These are phyloP conservation scores for Agrocybe chaxingu DNA, from an alignment of 768 basidiomycete species.

Conservation along the genomic window DNA sequence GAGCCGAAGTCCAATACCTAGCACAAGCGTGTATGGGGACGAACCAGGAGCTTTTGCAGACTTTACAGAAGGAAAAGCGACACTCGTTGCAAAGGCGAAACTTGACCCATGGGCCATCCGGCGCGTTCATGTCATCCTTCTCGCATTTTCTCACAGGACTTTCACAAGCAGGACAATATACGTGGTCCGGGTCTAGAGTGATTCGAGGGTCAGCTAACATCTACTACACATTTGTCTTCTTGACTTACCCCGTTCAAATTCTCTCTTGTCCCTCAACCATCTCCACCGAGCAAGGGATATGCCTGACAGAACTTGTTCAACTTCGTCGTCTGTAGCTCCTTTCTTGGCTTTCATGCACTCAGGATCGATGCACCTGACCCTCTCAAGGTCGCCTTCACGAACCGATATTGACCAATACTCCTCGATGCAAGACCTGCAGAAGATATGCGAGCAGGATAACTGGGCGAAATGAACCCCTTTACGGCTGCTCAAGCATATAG, in stretches of 20 bases:
- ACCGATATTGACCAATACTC: conserved; percentile 80
- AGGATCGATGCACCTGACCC: conserved; percentile 74
- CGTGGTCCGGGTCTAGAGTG: neutral
- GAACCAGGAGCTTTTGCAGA: conserved; percentile 3
- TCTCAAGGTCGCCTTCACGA: conserved; percentile 65
- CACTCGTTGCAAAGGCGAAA: conserved; percentile 1
- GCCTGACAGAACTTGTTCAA: conserved; percentile 60
- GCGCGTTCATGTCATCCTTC: neutral
- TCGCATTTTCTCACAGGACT: neutral
- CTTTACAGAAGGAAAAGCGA: conserved; percentile 6
- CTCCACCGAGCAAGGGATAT: conserved; percentile 67
- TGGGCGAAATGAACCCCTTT: conserved; percentile 72
- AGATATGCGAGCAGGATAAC: conserved; percentile 70
- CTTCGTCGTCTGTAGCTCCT: conserved; percentile 63
- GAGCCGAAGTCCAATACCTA: neutral
- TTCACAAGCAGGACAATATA: conserved; percentile 2
- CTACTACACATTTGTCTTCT: too few species aligned
- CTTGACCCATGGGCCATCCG: neutral
- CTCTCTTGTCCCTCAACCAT: conserved; percentile 66
- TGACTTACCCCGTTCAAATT: conserved; percentile 59
- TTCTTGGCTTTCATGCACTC: conserved; percentile 59
- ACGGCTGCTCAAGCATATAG: conserved; percentile 64
- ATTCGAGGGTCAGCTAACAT: neutral
- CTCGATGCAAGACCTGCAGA: conserved; percentile 69
- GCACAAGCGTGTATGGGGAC: neutral